Conservation (phyloP, 495 filamentous ascomycete species). For the Usnea hakonensis region DNA sequence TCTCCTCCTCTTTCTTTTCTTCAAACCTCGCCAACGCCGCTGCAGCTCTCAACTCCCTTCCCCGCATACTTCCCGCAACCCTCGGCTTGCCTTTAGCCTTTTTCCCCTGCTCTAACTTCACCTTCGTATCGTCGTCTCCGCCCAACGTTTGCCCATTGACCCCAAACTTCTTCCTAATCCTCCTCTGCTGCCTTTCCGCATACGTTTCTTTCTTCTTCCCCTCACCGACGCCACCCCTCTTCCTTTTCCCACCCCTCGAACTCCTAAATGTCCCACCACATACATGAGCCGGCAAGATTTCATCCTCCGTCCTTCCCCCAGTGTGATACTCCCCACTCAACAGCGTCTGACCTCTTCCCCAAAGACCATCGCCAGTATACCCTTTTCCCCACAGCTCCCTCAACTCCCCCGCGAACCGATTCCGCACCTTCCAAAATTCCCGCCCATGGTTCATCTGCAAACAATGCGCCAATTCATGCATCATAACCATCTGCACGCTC, state of each 20-base stretch:
- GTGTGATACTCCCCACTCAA: constrained; percentile 51
- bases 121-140: constrained; percentile 53
- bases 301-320: constrained; percentile 37
- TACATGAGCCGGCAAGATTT: constrained; percentile 33
- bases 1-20: constrained; percentile 29
- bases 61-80: constrained; percentile 61
- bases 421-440: constrained; percentile 65
- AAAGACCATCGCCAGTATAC: constrained; percentile 71
- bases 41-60: constrained; percentile 65
- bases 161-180: constrained; percentile 70
- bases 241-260: constrained; percentile 21
- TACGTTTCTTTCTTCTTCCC: constrained; percentile 20
- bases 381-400: constrained; percentile 51
- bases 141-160: constrained; percentile 57
- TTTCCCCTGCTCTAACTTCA: constrained; percentile 58
- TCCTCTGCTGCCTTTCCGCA: constrained; percentile 28
- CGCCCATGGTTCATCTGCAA: constrained; percentile 76
- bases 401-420: constrained; percentile 58
- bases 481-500: constrained; percentile 80
- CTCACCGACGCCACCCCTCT: constrained; percentile 10
- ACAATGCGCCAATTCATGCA: constrained; percentile 70
- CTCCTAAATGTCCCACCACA: constrained; percentile 26
- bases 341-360: constrained; percentile 58
- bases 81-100: constrained; percentile 53
- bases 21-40: constrained; percentile 71